A percentile compares a stretch with the other conserved stretches of the same genome.
Evolutionary conservation across 129 eudicot species (phyloP).

Genomic region (Tagetes patula): DNA sequence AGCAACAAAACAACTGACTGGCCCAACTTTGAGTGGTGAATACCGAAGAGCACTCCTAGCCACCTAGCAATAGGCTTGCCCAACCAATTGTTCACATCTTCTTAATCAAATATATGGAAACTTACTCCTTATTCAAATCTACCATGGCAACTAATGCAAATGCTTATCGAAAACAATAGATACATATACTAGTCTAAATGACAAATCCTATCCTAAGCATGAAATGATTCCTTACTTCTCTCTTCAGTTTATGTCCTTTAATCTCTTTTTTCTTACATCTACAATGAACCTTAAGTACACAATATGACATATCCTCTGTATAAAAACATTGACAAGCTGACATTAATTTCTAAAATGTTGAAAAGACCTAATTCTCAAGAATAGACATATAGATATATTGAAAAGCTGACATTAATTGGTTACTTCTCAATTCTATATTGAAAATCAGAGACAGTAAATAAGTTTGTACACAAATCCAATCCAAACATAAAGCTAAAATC

Average conservation of each 20-base stretch:
- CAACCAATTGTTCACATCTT: background rate
- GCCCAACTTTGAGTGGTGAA: background rate
- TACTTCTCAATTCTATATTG: background rate
- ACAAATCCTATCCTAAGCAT: background rate
- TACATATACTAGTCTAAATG: background rate
- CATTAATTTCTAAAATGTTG: background rate
- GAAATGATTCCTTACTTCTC: background rate
- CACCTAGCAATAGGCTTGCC: background rate
- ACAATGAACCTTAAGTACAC: background rate
- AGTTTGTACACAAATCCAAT: background rate
- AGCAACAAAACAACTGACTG: background rate
- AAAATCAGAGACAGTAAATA: background rate
- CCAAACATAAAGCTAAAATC: background rate
- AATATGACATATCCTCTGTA: background rate
- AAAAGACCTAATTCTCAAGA: background rate
- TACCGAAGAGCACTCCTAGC: background rate
- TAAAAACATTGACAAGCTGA: background rate
- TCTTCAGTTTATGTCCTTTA: background rate
- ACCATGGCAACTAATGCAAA: background rate
- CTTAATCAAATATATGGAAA: background rate
- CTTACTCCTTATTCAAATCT: background rate
- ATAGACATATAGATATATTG: background rate
- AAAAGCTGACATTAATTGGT: no score
- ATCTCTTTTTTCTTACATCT: background rate
- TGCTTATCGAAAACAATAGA: background rate